phyloP scores from a whole-genome alignment of 2,329 filamentous ascomycete species.

The Ramichloridium luteum region DNA sequence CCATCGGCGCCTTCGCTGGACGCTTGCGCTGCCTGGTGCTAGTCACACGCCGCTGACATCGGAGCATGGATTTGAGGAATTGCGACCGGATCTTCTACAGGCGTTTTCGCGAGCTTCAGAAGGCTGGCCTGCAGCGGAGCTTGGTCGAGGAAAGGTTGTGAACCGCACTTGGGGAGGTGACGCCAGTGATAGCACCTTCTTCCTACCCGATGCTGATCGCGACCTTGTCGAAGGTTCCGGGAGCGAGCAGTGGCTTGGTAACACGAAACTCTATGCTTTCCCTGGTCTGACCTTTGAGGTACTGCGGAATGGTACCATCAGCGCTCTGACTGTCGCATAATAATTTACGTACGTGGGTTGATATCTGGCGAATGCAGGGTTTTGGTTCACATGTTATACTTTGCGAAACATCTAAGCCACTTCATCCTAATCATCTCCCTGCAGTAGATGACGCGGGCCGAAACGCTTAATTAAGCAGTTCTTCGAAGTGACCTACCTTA shows the following conservation, averaged over 20 bases:
- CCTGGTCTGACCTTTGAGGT: slow-evolving; percentile 93
- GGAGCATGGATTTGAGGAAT: slow-evolving; percentile 60
- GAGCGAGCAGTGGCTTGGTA: slow-evolving; percentile 46
- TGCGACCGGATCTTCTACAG: slow-evolving; percentile 40
- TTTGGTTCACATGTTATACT: no score
- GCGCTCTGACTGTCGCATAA: slow-evolving; percentile 54
- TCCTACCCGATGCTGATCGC: slow-evolving; percentile 23
- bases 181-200: slow-evolving; percentile 23
- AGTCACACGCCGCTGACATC: slow-evolving; percentile 46
- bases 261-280: slow-evolving; percentile 84
- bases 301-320: slow-evolving; percentile 80
- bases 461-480: no score
- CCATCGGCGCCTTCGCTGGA: slow-evolving; percentile 81
- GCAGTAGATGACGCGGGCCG: no score
- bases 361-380: no score
- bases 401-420: no score
- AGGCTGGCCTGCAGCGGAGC: slow-evolving; percentile 42
- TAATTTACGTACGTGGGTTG: no score
- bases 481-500: no score
- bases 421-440: no score
- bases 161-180: slow-evolving; percentile 25
- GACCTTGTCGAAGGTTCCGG: slow-evolving; percentile 32
- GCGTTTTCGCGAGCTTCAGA: slow-evolving; percentile 42
- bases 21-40: slow-evolving; percentile 35
- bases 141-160: slow-evolving; percentile 27